A percentile compares a stretch with the other conserved stretches of the same genome.
phyloP scores from a whole-genome alignment of 352 stramenopile genomes.

The Plasmopara viticola region DNA sequence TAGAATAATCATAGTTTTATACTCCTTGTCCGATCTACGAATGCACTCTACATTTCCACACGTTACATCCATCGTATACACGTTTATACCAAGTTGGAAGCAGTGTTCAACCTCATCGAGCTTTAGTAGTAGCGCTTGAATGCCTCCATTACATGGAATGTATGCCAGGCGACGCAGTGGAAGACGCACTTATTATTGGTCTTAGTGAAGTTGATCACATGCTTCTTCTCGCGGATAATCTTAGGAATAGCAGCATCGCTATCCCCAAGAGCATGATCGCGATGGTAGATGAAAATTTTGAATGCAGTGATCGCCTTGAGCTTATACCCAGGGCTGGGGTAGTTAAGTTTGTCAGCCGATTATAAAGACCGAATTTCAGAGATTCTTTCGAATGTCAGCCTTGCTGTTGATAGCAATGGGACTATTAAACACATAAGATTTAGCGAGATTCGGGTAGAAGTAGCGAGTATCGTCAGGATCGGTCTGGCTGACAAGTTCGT shows the following conservation, averaged over 20 bases:
- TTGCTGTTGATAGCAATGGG: conserved; percentile 14
- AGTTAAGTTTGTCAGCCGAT: conserved; percentile 16
- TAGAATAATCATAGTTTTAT: not conserved
- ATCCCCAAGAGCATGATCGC: conserved; percentile 15
- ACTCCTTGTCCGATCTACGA: conserved; percentile 1
- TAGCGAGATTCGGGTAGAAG: conserved; percentile 9
- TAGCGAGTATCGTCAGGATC: conserved; percentile 3
- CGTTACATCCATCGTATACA: conserved; percentile 3
- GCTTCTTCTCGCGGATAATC: not conserved
- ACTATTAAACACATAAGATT: conserved; percentile 38
- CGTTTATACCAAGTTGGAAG: conserved; percentile 8
- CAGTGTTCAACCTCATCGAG: conserved; percentile 8
- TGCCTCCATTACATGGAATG: conserved; percentile 1
- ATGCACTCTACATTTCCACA: conserved; percentile 3
- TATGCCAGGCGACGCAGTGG: conserved; percentile 8
- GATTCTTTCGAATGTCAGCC: conserved; percentile 12
- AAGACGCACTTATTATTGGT: not conserved
- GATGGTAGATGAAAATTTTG: conserved; percentile 16
- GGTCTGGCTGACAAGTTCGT: conserved; percentile 7
- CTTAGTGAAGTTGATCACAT: not conserved
- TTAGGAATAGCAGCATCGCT: not conserved
- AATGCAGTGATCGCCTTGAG: conserved; percentile 15
- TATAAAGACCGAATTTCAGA: conserved; percentile 14
- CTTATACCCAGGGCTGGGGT: conserved; percentile 8
- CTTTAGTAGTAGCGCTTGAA: conserved; percentile 9